Evolutionary conservation across 495 filamentous ascomycete genomes (phyloP).

Genomic region (Daldinia concentrica): DNA sequence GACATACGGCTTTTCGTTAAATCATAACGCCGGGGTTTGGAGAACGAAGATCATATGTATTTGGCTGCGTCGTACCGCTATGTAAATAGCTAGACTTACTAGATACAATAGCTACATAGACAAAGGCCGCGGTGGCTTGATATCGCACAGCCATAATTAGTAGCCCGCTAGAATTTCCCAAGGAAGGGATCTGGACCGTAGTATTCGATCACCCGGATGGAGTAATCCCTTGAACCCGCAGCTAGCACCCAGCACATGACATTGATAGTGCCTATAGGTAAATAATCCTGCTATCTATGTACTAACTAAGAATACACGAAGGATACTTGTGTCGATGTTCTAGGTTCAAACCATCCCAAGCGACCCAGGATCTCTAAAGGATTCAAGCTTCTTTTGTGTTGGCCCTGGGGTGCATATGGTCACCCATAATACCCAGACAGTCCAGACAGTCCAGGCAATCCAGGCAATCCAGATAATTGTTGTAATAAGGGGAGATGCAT

Average conservation of each 20-base stretch:
- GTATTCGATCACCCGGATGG: slow-evolving; percentile 24
- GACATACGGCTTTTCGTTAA: slow-evolving; percentile 36
- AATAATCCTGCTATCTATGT: slow-evolving; percentile 8
- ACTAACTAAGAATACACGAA: slow-evolving; percentile 11
- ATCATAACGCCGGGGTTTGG: slow-evolving; percentile 9
- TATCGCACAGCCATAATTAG: slow-evolving; percentile 21
- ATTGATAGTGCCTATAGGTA: slow-evolving; percentile 1
- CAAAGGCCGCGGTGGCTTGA: slow-evolving; percentile 8
- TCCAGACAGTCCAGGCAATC: no score
- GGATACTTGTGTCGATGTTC: slow-evolving; percentile 7
- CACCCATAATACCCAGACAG: slow-evolving; percentile 11
- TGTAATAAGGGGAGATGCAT: slow-evolving; percentile 15
- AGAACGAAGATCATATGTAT: slow-evolving; percentile 21
- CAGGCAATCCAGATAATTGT: background rate
- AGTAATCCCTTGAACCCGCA: slow-evolving; percentile 40
- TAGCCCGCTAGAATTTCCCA: slow-evolving; percentile 25
- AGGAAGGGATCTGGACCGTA: slow-evolving; percentile 28
- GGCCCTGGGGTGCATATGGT: slow-evolving; percentile 37
- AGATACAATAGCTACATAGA: background rate
- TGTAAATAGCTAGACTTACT: background rate
- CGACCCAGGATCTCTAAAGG: slow-evolving; percentile 21
- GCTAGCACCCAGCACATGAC: slow-evolving; percentile 37
- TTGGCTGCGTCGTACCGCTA: background rate
- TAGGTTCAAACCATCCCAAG: background rate
- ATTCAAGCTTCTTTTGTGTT: slow-evolving; percentile 47